Conservation (phyloP, 306 rosid genomes). For the Lathyrus sativus region DNA sequence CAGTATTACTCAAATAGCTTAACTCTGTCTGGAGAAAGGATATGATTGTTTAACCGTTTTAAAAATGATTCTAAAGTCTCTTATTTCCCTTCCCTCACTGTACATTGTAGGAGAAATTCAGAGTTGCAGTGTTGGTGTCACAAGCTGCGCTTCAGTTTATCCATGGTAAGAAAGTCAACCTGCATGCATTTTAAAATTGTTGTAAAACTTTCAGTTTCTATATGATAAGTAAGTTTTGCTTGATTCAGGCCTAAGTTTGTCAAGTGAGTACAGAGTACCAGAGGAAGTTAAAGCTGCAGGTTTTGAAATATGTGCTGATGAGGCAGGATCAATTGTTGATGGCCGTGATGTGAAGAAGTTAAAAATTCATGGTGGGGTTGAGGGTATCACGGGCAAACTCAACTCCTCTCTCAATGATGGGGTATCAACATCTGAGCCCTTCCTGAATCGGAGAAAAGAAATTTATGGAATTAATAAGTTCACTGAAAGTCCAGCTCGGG, state of each 20-base stretch:
- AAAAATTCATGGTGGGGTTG: constrained; percentile 70
- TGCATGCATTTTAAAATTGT: constrained; percentile 3
- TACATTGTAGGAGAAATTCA: constrained; percentile 81
- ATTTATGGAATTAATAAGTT: constrained; percentile 86
- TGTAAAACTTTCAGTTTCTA: neutral
- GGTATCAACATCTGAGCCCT: constrained; percentile 66
- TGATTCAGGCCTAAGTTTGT: constrained; percentile 65
- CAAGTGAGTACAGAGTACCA: constrained; percentile 73
- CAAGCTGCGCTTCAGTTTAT: constrained; percentile 99
- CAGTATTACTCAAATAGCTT: constrained; percentile 15
- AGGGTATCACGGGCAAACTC: constrained; percentile 67
- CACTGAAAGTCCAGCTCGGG: constrained; percentile 76
- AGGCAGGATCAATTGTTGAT: constrained; percentile 76
- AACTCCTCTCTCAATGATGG: constrained; percentile 61
- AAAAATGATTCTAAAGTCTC: constrained; percentile 4
- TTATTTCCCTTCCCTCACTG: constrained; percentile 17
- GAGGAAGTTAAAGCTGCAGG: constrained; percentile 87
- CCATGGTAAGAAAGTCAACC: constrained; percentile 61
- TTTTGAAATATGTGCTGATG: constrained; percentile 84
- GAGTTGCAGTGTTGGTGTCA: constrained; percentile 98
- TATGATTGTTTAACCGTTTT: constrained; percentile 6
- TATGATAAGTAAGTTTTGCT: constrained; percentile 27
- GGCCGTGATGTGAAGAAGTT: constrained; percentile 89
- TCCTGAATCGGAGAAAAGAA: constrained; percentile 65
- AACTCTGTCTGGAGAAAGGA: constrained; percentile 15